Evolutionary conservation across 306 rosid genomes (phyloP).

Genomic region (Casuarina cunninghamiana): DNA sequence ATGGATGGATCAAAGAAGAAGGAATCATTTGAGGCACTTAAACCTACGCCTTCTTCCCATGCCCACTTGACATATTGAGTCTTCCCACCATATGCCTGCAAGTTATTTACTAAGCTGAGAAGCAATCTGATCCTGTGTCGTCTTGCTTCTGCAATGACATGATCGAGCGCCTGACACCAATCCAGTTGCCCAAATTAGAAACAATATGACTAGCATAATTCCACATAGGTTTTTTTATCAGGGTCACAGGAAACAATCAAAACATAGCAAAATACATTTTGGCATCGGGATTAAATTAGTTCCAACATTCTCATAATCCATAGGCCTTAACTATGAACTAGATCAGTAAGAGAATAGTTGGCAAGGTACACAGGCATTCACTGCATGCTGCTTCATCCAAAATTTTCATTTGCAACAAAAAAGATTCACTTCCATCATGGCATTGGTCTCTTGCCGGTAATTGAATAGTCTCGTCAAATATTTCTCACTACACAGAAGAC

Average conservation of each 20-base stretch:
- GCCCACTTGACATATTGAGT: conserved; percentile 98
- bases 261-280: not conserved
- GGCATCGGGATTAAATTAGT: not conserved
- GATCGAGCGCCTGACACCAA: conserved; percentile 82
- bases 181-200: conserved; percentile 17
- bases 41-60: conserved; percentile 91
- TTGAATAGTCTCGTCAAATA: not conserved
- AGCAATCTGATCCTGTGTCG: conserved; percentile 78
- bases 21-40: conserved; percentile 93
- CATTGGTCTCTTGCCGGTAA: not conserved
- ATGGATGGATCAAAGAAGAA: conserved; percentile 95
- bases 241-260: not conserved
- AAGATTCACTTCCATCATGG: not conserved
- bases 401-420: not conserved
- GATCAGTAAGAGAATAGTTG: not conserved
- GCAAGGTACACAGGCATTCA: not conserved
- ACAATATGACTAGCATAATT: conserved; percentile 15
- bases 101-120: conserved; percentile 87
- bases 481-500: not conserved
- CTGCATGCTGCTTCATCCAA: not conserved
- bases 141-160: conserved; percentile 86
- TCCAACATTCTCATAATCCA: not conserved
- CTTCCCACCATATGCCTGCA: conserved; percentile 96
- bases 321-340: not conserved
- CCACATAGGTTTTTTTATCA: not conserved